Base-by-base conservation (phyloP, 306 rosid species). In the Inga laurina region DNA sequence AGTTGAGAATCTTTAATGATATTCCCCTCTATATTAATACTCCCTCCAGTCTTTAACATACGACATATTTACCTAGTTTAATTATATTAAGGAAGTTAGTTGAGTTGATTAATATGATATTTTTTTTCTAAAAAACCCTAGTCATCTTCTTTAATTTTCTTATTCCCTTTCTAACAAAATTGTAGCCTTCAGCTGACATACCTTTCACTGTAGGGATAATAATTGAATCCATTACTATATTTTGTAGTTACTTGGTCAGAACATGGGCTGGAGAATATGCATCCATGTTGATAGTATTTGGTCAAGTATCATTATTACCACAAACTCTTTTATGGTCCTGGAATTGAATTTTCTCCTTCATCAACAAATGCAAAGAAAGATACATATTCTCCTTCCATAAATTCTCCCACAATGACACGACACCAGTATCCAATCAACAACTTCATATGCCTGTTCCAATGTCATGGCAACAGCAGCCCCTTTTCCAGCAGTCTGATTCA, bases 231-330 rank as follows among this genome's bases (percentile, higher is more conserved):
- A 96, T 96, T 54, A 94, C 94, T 51, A 89, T 14, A 41, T 86
- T 88, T 68, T 96, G 90, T 84, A 96, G 98, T 75, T 91, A 93
- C 89, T 87, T 88, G 16, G 99, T 96, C 74, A 96, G 78, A 56
- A 96, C 76, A 57, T 97, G 99, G 46, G 98, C 99, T 0, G 97
- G 98, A 24, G 98, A 96, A 85, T 94, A 96, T 56, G 99, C 99
- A 74, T 98, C 99, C 99, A 94, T 94, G 80, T 98, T 98, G 66
- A 98, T 97, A 32, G 98, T 96, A 86, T 96, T 96, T 22, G 98
- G 99, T 61, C 99, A 98, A 0, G 89, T 94, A 83, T 96, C 98
- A 8, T 93, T 97, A 82, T 96, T 97, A 27, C 98, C 99, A n/a
- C n/a, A n/a, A 68, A 94, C 99, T 67, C 94, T 91, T 83, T 96